phyloP scores from a whole-genome alignment of 2,329 filamentous ascomycete species.

The Daldinia sp. region DNA sequence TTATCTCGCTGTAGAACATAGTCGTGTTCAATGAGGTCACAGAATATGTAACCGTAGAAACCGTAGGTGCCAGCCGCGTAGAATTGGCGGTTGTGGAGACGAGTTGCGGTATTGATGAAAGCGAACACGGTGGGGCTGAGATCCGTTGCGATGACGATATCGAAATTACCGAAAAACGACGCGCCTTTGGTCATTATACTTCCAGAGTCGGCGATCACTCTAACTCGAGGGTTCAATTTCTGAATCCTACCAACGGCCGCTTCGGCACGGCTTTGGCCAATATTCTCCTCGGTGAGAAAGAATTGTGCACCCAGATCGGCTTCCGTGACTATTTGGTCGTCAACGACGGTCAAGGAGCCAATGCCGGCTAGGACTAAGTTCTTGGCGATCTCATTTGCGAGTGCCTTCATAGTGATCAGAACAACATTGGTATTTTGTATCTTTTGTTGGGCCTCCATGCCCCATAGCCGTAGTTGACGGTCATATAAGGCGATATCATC shows the following conservation, averaged over 20 bases:
- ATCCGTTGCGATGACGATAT: slow-evolving; percentile 90
- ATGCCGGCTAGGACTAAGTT: slow-evolving; percentile 96
- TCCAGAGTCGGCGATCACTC: slow-evolving; percentile 73
- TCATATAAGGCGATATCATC: slow-evolving; percentile 98
- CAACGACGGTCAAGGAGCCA: slow-evolving; percentile 86
- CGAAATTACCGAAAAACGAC: slow-evolving; percentile 80
- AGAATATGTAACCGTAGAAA: slow-evolving; percentile 94
- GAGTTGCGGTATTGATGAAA: slow-evolving; percentile 85
- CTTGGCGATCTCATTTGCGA: slow-evolving; percentile 95
- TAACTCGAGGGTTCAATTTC: slow-evolving; percentile 89
- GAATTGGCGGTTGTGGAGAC: slow-evolving; percentile 80
- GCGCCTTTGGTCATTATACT: slow-evolving; percentile 73
- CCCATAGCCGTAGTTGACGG: slow-evolving; percentile 96
- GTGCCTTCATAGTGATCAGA: slow-evolving; percentile 84
- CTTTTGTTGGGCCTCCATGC: slow-evolving; percentile 91
- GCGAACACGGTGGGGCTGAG: slow-evolving; percentile 77
- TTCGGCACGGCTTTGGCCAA: slow-evolving; percentile 86
- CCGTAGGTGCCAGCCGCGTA: slow-evolving; percentile 90
- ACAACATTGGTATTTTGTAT: slow-evolving; percentile 91
- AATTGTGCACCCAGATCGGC: slow-evolving; percentile 85
- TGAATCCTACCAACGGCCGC: slow-evolving; percentile 80
- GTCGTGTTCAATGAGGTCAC: slow-evolving; percentile 88
- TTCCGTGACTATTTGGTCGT: slow-evolving; percentile 77
- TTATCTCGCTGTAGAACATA: slow-evolving; percentile 88
- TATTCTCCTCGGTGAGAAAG: slow-evolving; percentile 73